phyloP scores from a whole-genome alignment of 495 filamentous ascomycete species.

The Cercophora sp. region DNA sequence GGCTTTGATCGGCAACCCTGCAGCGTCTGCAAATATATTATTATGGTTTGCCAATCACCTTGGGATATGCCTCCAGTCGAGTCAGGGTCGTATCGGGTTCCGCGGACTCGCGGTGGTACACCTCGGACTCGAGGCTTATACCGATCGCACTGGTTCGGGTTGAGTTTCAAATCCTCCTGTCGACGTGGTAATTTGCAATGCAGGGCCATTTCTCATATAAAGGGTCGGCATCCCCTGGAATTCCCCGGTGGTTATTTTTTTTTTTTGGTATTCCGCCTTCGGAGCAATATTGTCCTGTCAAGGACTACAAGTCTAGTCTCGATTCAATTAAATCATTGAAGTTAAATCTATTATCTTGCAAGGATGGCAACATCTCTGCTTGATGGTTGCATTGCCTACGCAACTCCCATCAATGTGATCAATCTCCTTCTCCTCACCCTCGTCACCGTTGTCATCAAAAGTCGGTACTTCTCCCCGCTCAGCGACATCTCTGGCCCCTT shows the following conservation, averaged over 20 bases:
- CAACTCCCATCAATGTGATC: not conserved
- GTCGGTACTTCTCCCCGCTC: constrained; percentile 9
- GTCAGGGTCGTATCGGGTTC: no score
- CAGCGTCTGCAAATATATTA: not conserved
- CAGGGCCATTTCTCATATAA: no score
- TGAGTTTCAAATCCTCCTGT: not conserved
- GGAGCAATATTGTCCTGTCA: no score
- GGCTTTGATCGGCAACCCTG: not conserved
- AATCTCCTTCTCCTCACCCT: not conserved
- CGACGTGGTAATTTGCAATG: not conserved
- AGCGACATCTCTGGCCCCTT: constrained; percentile 9
- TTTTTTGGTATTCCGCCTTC: no score
- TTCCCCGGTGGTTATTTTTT: no score
- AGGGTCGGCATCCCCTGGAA: no score
- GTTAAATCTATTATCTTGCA: not conserved
- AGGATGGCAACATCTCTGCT: not conserved
- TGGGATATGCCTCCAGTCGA: no score
- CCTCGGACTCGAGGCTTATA: not conserved
- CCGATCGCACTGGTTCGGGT: not conserved
- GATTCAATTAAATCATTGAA: no score
- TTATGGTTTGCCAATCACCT: no score
- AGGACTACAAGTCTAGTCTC: no score
- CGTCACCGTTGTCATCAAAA: not conserved
- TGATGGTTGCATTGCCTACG: not conserved
- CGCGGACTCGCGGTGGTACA: no score